A percentile compares a stretch with the other conserved stretches of the same genome.
Conservation (phyloP, 108 stramenopile genomes). For the Phaeodactylum tricornutum region DNA sequence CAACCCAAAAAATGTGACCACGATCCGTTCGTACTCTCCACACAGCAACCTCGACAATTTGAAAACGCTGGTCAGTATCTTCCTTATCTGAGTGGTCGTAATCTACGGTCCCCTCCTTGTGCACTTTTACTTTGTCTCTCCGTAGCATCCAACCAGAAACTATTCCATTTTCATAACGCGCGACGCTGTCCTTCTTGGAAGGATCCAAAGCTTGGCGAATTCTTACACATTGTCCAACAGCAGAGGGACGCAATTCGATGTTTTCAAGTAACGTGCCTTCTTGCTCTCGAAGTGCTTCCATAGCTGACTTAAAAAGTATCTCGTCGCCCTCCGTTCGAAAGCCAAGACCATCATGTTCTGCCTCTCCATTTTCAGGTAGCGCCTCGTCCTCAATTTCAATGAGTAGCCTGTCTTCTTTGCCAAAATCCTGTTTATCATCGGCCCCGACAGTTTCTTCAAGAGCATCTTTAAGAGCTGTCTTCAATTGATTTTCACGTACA, state of each 20-base stretch:
- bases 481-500: slow-evolving; percentile 45
- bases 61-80: slow-evolving; percentile 18
- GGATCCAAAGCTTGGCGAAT: slow-evolving; percentile 47
- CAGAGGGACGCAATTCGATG: slow-evolving; percentile 25
- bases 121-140: slow-evolving; percentile 19
- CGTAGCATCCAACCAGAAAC: slow-evolving; percentile 52
- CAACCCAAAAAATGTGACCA: slow-evolving; percentile 38
- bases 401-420: slow-evolving; percentile 15
- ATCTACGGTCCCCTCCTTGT: slow-evolving; percentile 13
- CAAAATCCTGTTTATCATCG: slow-evolving; percentile 8
- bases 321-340: slow-evolving; percentile 22
- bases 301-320: too few species aligned
- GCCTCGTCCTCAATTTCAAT: slow-evolving; percentile 27
- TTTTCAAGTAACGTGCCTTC: background rate
- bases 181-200: slow-evolving; percentile 38
- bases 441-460: slow-evolving; percentile 37
- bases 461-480: slow-evolving; percentile 59
- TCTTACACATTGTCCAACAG: slow-evolving; percentile 53
- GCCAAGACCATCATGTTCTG: background rate
- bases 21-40: slow-evolving; percentile 44
- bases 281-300: slow-evolving; percentile 3
- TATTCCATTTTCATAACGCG: slow-evolving; percentile 54
- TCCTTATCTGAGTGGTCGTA: slow-evolving; percentile 10
- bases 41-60: slow-evolving; percentile 18
- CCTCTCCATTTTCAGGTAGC: slow-evolving; percentile 20